Conservation (phyloP, 2,329 filamentous ascomycete species). For the Colletotrichum liriopes region DNA sequence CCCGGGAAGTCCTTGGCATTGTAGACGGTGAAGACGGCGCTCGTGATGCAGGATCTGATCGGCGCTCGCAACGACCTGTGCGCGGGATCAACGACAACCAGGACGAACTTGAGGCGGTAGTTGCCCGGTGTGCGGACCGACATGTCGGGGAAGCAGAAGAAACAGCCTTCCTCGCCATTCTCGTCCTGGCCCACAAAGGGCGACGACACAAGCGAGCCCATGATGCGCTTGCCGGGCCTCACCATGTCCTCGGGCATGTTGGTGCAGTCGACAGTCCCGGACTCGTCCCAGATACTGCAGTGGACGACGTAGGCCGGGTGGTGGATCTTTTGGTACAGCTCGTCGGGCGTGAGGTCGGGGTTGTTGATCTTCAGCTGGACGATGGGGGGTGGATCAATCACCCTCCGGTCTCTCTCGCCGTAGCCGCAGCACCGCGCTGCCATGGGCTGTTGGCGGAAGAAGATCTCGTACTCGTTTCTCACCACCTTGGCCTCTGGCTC, state of each 20-base stretch:
- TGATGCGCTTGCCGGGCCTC: constrained; percentile 80
- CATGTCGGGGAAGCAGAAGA: constrained; percentile 89
- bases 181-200: constrained; percentile 85
- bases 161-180: constrained; percentile 80
- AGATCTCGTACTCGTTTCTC: constrained; percentile 61
- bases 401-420: constrained; percentile 84
- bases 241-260: constrained; percentile 81
- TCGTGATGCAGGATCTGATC: constrained; percentile 69
- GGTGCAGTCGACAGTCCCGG: constrained; percentile 77
- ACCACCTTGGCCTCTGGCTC: constrained; percentile 4
- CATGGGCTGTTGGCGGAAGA: constrained; percentile 82
- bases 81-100: constrained; percentile 77
- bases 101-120: constrained; percentile 82
- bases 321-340: constrained; percentile 66
- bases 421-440: constrained; percentile 87
- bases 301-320: constrained; percentile 81
- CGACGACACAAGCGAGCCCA: constrained; percentile 84
- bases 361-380: constrained; percentile 80
- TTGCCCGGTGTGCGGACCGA: constrained; percentile 83
- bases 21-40: constrained; percentile 83
- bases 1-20: constrained; percentile 90
- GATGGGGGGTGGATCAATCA: constrained; percentile 88
- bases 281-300: constrained; percentile 82
- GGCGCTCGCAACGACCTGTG: constrained; percentile 69
- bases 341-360: constrained; percentile 67